phyloP scores from a whole-genome alignment of 2,329 filamentous ascomycete species.

The Tolypocladium ophioglossoides region DNA sequence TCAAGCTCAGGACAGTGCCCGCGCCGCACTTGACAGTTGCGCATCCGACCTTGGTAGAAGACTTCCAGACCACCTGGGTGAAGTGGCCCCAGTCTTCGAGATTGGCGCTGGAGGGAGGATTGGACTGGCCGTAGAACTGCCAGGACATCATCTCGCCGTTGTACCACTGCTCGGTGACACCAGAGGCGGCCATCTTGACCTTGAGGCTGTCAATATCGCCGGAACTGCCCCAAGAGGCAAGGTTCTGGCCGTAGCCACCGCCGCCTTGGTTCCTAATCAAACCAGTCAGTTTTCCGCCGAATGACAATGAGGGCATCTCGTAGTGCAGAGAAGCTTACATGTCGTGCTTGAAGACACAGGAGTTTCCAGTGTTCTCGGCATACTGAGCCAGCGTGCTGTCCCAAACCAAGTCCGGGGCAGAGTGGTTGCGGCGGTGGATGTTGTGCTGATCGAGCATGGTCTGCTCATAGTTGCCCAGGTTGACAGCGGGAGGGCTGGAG shows the following conservation, averaged over 20 bases:
- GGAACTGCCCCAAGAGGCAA: constrained; percentile 50
- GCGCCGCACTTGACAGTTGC: constrained; percentile 61
- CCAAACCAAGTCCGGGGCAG: constrained; percentile 55
- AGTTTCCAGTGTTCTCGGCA: constrained; percentile 52
- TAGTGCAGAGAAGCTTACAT: constrained; percentile 42
- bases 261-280: constrained; percentile 38
- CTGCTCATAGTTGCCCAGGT: constrained; percentile 19
- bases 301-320: not conserved
- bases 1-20: constrained; percentile 37
- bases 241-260: constrained; percentile 81
- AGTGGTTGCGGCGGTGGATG: constrained; percentile 74
- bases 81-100: constrained; percentile 56
- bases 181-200: constrained; percentile 49
- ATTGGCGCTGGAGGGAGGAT: constrained; percentile 45
- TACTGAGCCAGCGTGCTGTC: constrained; percentile 50
- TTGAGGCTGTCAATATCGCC: constrained; percentile 20
- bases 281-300: constrained; percentile 2
- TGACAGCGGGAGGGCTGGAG: not conserved
- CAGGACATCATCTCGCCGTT: constrained; percentile 59
- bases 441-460: constrained; percentile 68
- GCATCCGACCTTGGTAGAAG: constrained; percentile 26
- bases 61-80: constrained; percentile 33
- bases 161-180: constrained; percentile 82
- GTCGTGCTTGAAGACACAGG: constrained; percentile 66
- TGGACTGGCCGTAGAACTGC: constrained; percentile 47